A percentile compares a stretch with the other conserved stretches of the same genome.
These are phyloP conservation scores for Pyrus communis DNA, from an alignment of 306 rosid species.

Conservation along the genomic window DNA sequence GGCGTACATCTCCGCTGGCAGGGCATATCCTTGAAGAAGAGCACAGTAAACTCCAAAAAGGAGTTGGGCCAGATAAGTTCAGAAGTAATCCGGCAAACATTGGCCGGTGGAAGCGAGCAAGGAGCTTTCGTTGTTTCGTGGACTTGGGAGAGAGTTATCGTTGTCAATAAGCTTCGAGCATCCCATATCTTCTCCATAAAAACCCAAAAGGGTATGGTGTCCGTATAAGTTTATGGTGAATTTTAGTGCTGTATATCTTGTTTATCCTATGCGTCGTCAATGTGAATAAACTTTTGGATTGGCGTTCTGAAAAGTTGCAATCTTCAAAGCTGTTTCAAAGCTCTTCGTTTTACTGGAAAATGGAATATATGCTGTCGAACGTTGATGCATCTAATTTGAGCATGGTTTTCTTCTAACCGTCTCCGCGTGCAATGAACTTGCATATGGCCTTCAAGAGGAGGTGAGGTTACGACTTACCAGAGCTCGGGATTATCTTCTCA, in stretches of 20 bases:
- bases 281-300: neutral
- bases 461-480: conserved; percentile 35
- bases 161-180: neutral
- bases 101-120: neutral
- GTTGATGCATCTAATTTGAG: conserved; percentile 9
- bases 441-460: conserved; percentile 47
- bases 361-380: too few species aligned
- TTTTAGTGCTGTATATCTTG: neutral
- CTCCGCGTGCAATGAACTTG: conserved; percentile 35
- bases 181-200: neutral
- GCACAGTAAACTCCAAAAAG: neutral
- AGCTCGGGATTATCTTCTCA: conserved; percentile 47
- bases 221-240: neutral
- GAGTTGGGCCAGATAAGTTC: neutral
- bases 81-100: neutral
- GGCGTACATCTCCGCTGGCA: neutral
- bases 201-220: neutral
- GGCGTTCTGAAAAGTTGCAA: neutral
- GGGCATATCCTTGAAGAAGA: neutral
- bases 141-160: neutral
- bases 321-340: too few species aligned
- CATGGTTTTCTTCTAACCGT: conserved; percentile 32
- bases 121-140: neutral
- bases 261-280: neutral
- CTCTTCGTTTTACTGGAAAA: too few species aligned